Evolutionary conservation across 208 protist species (phyloP).

Genomic region (Entamoeba nuttalli): DNA sequence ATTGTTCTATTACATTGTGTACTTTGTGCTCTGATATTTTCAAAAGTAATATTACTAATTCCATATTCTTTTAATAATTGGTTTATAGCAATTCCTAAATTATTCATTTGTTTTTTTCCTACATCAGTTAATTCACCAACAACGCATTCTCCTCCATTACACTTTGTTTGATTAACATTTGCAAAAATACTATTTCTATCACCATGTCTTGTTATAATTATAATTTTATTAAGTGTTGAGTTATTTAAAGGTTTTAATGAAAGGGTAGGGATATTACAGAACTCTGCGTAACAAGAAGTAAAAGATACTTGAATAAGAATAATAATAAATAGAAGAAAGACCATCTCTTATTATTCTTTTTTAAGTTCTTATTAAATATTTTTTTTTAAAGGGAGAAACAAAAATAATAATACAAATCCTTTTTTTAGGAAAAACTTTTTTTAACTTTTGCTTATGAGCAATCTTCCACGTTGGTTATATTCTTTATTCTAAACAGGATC

Average conservation of each 20-base stretch:
- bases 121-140: neutral
- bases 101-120: neutral
- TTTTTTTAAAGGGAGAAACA: no score
- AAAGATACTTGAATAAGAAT: no score
- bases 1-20: neutral
- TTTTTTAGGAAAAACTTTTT: no score
- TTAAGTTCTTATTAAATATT: no score
- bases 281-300: neutral
- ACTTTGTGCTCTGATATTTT: neutral
- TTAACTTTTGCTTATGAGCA: no score
- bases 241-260: neutral
- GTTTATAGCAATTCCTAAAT: neutral
- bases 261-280: neutral
- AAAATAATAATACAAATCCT: no score
- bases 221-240: neutral
- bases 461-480: no score
- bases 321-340: no score
- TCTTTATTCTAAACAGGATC: no score
- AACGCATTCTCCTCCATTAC: neutral
- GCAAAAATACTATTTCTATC: neutral
- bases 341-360: no score
- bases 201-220: neutral
- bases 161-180: neutral
- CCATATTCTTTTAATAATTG: neutral
- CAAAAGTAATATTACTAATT: no score